Conservation (phyloP, 2,329 filamentous ascomycete genomes). For the Helotiales sp. region DNA sequence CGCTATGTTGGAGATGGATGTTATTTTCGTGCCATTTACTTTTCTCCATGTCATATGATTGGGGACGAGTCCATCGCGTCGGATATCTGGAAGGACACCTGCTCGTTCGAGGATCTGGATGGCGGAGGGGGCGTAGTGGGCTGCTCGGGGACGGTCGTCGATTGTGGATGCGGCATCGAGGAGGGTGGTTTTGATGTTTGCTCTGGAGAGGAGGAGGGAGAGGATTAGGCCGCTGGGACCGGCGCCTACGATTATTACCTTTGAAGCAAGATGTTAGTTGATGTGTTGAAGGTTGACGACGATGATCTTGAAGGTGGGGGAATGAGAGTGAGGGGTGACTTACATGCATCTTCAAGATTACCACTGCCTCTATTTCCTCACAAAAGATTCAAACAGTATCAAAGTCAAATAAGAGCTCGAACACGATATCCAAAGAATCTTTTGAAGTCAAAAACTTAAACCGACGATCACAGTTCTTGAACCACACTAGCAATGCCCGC, state of each 20-base stretch:
- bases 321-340: neutral
- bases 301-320: neutral
- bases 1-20: constrained; percentile 30
- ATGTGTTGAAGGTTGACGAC: neutral
- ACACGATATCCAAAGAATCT: too few relatives aligned
- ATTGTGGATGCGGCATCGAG: constrained; percentile 55
- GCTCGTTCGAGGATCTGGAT: constrained; percentile 59
- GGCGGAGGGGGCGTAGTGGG: constrained; percentile 60
- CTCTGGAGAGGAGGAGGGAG: constrained; percentile 51
- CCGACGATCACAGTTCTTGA: neutral
- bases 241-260: constrained; percentile 49
- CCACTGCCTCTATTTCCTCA: neutral
- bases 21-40: constrained; percentile 38
- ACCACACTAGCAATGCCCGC: neutral
- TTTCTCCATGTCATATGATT: constrained; percentile 46
- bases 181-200: constrained; percentile 48
- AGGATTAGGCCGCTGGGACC: constrained; percentile 51
- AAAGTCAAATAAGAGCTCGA: too few relatives aligned
- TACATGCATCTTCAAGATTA: constrained; percentile 1
- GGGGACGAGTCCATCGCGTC: constrained; percentile 42
- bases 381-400: too few relatives aligned
- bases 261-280: neutral
- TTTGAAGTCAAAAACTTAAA: too few relatives aligned
- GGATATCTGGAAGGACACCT: constrained; percentile 55
- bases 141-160: constrained; percentile 60